phyloP scores from a whole-genome alignment of 2,329 filamentous ascomycete species.

The Aspergillus intermedius region DNA sequence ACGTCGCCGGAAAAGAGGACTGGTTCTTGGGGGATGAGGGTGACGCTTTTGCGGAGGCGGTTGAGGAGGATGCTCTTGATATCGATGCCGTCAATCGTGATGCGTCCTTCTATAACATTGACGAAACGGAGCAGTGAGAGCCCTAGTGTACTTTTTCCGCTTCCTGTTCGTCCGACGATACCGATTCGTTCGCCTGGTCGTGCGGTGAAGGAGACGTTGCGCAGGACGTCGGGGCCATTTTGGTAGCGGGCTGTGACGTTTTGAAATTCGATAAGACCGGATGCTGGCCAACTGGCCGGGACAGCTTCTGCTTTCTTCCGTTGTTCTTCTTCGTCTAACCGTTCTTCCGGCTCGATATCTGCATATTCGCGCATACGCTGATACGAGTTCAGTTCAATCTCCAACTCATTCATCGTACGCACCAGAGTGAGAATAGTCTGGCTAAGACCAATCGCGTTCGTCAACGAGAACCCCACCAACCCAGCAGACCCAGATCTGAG shows the following conservation, averaged over 20 bases:
- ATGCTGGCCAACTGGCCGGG: constrained; percentile 19
- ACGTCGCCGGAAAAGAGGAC: constrained; percentile 54
- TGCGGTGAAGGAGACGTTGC: constrained; percentile 16
- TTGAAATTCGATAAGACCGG: constrained; percentile 18
- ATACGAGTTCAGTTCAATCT: constrained; percentile 48
- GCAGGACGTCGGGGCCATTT: constrained; percentile 18
- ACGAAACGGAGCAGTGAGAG: constrained; percentile 52
- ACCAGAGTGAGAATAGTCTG: constrained; percentile 49
- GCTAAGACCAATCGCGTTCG: constrained; percentile 51
- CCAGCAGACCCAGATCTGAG: constrained; percentile 45
- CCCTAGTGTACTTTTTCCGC: constrained; percentile 39
- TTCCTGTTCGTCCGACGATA: constrained; percentile 24
- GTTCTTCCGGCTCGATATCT: constrained; percentile 19
- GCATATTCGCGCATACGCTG: constrained; percentile 20
- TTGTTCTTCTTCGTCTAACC: constrained; percentile 3
- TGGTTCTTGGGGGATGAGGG: constrained; percentile 55
- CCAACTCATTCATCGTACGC: constrained; percentile 50
- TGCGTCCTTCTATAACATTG: constrained; percentile 44
- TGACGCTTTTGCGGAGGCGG: constrained; percentile 49
- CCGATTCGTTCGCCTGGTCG: constrained; percentile 21
- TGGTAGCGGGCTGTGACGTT: constrained; percentile 19
- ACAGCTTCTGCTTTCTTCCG: constrained; percentile 3
- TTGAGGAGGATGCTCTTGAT: constrained; percentile 48
- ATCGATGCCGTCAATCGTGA: constrained; percentile 52
- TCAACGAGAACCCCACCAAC: constrained; percentile 52